These are phyloP conservation scores for Gryganskiella cystojenkinii DNA, from an alignment of 192 early-diverging fungal species.

Conservation along the genomic window DNA sequence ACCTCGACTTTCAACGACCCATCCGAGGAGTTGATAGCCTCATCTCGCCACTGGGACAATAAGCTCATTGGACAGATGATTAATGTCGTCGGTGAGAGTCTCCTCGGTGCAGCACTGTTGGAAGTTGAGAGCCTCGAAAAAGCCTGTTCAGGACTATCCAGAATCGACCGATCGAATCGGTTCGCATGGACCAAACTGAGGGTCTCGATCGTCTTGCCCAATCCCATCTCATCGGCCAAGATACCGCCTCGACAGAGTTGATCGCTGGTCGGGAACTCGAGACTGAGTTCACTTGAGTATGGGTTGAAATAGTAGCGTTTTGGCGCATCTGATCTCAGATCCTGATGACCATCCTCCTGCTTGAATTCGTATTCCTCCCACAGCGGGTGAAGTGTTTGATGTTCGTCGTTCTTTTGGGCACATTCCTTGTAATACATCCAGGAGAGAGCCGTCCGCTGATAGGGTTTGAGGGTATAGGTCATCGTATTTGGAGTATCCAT, in stretches of 20 bases:
- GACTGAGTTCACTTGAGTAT: slow-evolving; percentile 57
- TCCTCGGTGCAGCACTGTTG: background rate
- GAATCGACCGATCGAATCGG: slow-evolving; percentile 15
- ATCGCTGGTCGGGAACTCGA: slow-evolving; percentile 58
- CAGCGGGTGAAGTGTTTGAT: slow-evolving; percentile 61
- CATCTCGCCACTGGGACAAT: slow-evolving; percentile 65
- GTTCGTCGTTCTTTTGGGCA: slow-evolving; percentile 5
- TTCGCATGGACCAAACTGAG: slow-evolving; percentile 65
- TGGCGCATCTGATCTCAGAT: slow-evolving; percentile 21
- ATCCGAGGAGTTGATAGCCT: slow-evolving; percentile 54
- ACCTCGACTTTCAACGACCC: slow-evolving; percentile 55
- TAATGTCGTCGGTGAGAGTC: slow-evolving; percentile 57
- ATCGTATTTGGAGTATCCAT: slow-evolving; percentile 60
- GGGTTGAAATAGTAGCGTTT: slow-evolving; percentile 59
- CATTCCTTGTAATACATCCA: slow-evolving; percentile 65
- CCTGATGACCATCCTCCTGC: slow-evolving; percentile 33
- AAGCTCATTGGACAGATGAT: slow-evolving; percentile 67
- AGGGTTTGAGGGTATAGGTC: slow-evolving; percentile 55
- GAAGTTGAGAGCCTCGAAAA: slow-evolving; percentile 22
- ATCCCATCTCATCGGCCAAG: slow-evolving; percentile 68
- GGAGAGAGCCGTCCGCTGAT: slow-evolving; percentile 61
- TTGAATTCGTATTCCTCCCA: slow-evolving; percentile 65
- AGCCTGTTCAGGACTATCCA: slow-evolving; percentile 15
- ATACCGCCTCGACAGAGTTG: slow-evolving; percentile 63
- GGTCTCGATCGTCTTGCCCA: slow-evolving; percentile 71